Base-by-base conservation (phyloP, 768 basidiomycete genomes). In the Tephrocybe sp. region DNA sequence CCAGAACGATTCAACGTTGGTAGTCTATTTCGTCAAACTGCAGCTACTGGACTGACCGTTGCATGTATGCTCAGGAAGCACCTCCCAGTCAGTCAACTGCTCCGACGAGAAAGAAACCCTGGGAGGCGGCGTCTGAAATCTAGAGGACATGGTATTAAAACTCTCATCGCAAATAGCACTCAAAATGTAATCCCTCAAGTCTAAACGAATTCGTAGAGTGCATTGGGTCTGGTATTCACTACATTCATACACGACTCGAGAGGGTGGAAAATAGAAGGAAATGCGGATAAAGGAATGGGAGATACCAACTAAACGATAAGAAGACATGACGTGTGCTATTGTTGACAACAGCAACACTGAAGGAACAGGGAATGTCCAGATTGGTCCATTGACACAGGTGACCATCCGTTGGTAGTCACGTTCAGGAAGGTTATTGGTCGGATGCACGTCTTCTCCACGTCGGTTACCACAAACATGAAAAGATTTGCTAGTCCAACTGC, bases 1-100 rank as follows among this genome's bases (percentile, higher is more conserved):
- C 82, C 85, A 0, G 74, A 85, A n/a, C 69, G 63, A 2, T 58
- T 91, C 30, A 88, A 85, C 68, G 90, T 88, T 61, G 55, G 80
- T 64, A 18, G 43, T 47, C 53, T 47, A 34, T 32, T 24, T 34
- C 56, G 33, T 49, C 18, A 18, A 45, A 30, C 37, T 46, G 34
- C 24, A 11, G 40, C 51, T 45, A 37, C 45, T 24, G 6, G 34
- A 7, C 21, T 39, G 7, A 20, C 17, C 38, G 14, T 25, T 18
- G 8, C 11, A 30, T 17, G 36, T 10, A 47, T 50, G 34, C 51
- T 17, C 52, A 90, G 87, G 72, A 76, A 11, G 76, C 71, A 15
- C 57, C 75, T 49, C 83, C 85, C 4, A 88, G 84, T 52, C 63
- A 75, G 58, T 86, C 87, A 4, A 76, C 56, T 24, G 69, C 77